Base-by-base conservation (phyloP, 345 rosid genomes). In the Dimocarpus longan region DNA sequence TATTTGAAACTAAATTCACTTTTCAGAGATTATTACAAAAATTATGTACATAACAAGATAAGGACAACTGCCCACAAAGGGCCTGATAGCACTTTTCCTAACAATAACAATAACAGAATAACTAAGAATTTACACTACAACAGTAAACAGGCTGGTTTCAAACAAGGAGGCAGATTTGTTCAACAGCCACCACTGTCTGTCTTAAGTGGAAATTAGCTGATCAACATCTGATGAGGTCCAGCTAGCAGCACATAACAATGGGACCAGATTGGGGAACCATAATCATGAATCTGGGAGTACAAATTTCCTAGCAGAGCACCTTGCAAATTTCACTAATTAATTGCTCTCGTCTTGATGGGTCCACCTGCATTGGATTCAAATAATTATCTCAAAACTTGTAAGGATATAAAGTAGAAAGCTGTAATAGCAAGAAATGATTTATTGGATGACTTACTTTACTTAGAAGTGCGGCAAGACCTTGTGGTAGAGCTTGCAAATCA, bases 401-500 rank as follows among this genome's bases (percentile, higher is more conserved):
- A 13, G 70, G 13, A 71, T 8, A 44, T 48, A 56, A 26, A 68
- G 24, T 50, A 77, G 59, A 75, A 28, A 54, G 76, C 64, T 24
- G 43, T 76, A 24, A 68, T 64, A 46, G 64, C 21, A 46, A 67
- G 68, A 32, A 73, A 81, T 16, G 79, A 40, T 39, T 60, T 5
- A 52, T 24, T 54, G 66, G 68, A 76, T 68, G 68, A 66, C 60
- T 83, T 88, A 93, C 99, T 95, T 95, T 90, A 89, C 89, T 85
- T 86, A 95, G 86, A 86, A 95, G 93, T 76, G 91, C 88, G 78
- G 93, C 87, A 60, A 95, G 96, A 82, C 94, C 95, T 79, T 89
- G 97, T 8, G 98, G 98, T 76, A 95, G 90, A 80, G 97, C 97
- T 80, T 80, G 85, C 88, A 95, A 82, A 88, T 90, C 97, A 28